phyloP scores from a whole-genome alignment of 805 yeast genomes.

The Huiozyma naganishii region DNA sequence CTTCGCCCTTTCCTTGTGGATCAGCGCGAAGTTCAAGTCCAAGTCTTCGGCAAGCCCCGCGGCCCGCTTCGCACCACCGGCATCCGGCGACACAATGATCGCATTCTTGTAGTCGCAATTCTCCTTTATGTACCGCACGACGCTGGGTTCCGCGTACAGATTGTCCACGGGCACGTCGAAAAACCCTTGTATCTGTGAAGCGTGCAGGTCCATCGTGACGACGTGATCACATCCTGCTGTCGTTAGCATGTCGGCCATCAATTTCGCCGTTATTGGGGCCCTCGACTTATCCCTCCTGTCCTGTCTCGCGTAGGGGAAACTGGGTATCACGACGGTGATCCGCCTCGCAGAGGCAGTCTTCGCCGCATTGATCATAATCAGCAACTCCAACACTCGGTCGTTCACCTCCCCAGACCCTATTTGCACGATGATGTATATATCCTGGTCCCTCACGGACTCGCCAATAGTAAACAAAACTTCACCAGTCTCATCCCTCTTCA shows the following conservation, averaged over 20 bases:
- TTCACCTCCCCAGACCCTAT: constrained; percentile 70
- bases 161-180: constrained; percentile 77
- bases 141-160: constrained; percentile 74
- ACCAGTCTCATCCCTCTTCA: constrained; percentile 56
- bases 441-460: constrained; percentile 79
- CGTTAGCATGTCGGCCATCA: constrained; percentile 73
- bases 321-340: constrained; percentile 73
- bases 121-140: constrained; percentile 61
- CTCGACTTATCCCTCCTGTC: constrained; percentile 76
- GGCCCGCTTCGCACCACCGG: constrained; percentile 84
- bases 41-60: constrained; percentile 71
- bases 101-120: constrained; percentile 45
- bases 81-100: constrained; percentile 75
- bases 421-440: constrained; percentile 66
- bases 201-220: constrained; percentile 78
- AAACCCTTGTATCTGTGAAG: constrained; percentile 79
- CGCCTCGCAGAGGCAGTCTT: constrained; percentile 74
- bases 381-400: constrained; percentile 60
- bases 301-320: constrained; percentile 78
- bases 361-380: constrained; percentile 77
- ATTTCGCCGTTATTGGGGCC: constrained; percentile 77
- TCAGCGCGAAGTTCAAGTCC: constrained; percentile 70
- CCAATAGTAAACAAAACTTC: constrained; percentile 70
- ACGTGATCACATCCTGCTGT: constrained; percentile 83
- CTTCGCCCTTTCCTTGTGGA: constrained; percentile 72